Evolutionary conservation across 257 asterid genomes (phyloP).

Genomic region (Nicotiana tabacum): DNA sequence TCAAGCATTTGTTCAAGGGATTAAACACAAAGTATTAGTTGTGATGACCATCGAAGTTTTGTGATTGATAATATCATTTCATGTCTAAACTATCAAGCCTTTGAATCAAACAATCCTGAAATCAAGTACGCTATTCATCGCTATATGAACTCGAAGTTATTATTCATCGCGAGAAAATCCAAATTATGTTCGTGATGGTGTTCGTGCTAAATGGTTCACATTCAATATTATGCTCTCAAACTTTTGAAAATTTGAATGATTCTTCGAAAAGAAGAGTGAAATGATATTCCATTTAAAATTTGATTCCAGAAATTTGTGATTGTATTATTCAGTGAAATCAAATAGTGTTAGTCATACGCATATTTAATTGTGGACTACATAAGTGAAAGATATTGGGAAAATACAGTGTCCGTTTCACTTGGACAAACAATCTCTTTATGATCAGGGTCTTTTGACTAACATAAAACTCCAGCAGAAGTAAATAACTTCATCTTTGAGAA

Average conservation of each 20-base stretch:
- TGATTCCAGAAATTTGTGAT: too few species aligned
- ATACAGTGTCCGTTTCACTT: too few species aligned
- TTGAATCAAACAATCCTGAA: neutral
- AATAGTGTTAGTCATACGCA: too few species aligned
- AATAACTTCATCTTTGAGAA: neutral
- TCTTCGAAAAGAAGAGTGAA: too few species aligned
- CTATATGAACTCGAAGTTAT: neutral
- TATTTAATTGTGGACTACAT: too few species aligned
- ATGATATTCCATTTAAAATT: too few species aligned
- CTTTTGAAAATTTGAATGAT: neutral
- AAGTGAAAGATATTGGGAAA: too few species aligned
- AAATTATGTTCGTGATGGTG: neutral
- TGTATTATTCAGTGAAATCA: too few species aligned
- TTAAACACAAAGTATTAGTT: neutral
- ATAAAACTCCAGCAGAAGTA: neutral
- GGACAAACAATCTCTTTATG: too few species aligned
- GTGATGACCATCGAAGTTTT: neutral
- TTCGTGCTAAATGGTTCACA: neutral
- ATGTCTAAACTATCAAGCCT: neutral
- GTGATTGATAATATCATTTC: neutral
- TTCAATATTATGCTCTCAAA: neutral
- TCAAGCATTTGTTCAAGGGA: neutral
- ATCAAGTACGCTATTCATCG: neutral
- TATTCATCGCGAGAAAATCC: neutral
- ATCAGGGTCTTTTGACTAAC: neutral